These are phyloP conservation scores for Croton laevigatus DNA, from an alignment of 441 rosid genomes.

Conservation along the genomic window DNA sequence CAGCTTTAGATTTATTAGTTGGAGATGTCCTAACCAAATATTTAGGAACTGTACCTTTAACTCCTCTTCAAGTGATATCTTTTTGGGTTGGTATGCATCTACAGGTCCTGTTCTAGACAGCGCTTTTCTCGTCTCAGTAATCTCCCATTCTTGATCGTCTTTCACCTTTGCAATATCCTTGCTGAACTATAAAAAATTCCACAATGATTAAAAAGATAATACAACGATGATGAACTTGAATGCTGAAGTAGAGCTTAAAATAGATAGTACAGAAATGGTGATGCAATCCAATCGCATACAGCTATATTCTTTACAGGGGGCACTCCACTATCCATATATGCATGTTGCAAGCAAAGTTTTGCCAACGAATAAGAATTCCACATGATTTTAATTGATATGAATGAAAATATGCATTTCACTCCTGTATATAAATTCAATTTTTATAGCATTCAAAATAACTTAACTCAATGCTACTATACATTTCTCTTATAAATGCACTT, in stretches of 20 bases:
- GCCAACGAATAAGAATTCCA: neutral
- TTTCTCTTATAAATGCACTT: too few species aligned
- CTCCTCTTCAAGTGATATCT: slow-evolving; percentile 76
- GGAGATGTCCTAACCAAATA: neutral
- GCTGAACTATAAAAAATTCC: slow-evolving; percentile 46
- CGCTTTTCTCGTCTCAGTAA: slow-evolving; percentile 70
- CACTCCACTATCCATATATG: neutral
- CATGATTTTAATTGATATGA: too few species aligned
- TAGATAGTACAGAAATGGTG: neutral
- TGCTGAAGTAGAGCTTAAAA: neutral
- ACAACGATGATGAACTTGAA: neutral
- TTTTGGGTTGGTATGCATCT: slow-evolving; percentile 72
- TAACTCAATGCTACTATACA: too few species aligned
- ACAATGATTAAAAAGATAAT: slow-evolving; percentile 7
- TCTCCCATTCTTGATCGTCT: slow-evolving; percentile 90
- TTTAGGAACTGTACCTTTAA: slow-evolving; percentile 48
- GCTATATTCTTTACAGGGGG: neutral
- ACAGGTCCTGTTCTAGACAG: slow-evolving; percentile 76
- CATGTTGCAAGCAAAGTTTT: neutral
- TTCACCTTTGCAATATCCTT: slow-evolving; percentile 84
- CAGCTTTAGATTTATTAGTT: neutral
- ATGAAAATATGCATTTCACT: too few species aligned
- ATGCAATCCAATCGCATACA: neutral
- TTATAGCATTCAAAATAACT: neutral
- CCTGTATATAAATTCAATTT: neutral